Base-by-base conservation (phyloP, 768 basidiomycete genomes). In the Vararia minispora region DNA sequence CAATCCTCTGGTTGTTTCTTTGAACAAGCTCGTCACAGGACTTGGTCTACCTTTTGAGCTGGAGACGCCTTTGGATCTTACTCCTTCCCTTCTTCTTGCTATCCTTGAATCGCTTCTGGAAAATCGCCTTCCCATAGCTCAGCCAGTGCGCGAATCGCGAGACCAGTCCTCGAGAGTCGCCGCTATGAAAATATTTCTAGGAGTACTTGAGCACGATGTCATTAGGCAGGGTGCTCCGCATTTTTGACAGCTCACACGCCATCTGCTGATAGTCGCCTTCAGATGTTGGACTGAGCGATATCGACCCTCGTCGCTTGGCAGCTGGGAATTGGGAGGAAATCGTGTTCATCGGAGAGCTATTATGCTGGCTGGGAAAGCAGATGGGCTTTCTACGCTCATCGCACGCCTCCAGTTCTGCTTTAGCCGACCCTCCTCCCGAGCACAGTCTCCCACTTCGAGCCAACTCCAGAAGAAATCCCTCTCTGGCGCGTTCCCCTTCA, bases 151-250 rank as follows among this genome's bases (percentile, higher is more conserved):
- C 44, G 46, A 60, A 37, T 59, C 64, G 26, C 56, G 63, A 49
- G 60, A 37, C 29, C 42, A 40, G 40, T 45, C 41, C 1, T 60
- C 64, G 6, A 75, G 75, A 47, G 55, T 81, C 1, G 71, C 79
- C 33, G 72, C 71, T 23, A 77, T 80, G 65, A 83, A 86, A 49
- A 63, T 86, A 3, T 79, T 88, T 39, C 64, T 87, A 6, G 83
- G 83, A 1, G 71, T 84, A 5, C 63, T 87, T 5, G 77, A 82
- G 43, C 68, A 62, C 22, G 82, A 86, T 44, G 57, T 85, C 25
- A 51, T 86, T 11, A 52, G 62, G 47, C 50, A 56, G 23, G n/a
- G n/a, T n/a, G n/a, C n/a, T n/a, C n/a, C n/a, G n/a, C n/a, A n/a
- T n/a, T n/a, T n/a, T n/a, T n/a, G n/a, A n/a, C n/a, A n/a, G n/a